Conservation (phyloP, 805 yeast genomes). For the Wickerhamomyces chaumierensis region DNA sequence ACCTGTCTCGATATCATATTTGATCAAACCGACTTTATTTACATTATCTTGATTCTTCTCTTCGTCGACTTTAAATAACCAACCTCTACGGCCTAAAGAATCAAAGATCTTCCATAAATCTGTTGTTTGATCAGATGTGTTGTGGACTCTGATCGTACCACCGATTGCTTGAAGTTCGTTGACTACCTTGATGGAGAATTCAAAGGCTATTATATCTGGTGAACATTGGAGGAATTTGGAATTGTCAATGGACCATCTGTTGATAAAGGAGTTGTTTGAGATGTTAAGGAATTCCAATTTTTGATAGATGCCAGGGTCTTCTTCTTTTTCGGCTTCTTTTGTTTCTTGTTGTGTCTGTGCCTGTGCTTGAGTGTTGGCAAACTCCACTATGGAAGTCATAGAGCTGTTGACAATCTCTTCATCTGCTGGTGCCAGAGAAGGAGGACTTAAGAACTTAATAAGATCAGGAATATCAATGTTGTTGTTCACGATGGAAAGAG, state of each 20-base stretch:
- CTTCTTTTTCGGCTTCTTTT: conserved; percentile 8
- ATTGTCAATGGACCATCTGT: conserved; percentile 48
- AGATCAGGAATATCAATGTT: conserved; percentile 23
- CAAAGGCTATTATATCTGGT: conserved; percentile 47
- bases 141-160: conserved; percentile 9
- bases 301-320: conserved; percentile 12
- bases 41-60: conserved; percentile 23
- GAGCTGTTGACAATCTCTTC: not conserved
- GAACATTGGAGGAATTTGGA: conserved; percentile 33
- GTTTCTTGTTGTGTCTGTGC: too few relatives aligned
- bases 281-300: conserved; percentile 51
- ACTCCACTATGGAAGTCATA: too few relatives aligned
- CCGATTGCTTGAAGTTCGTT: conserved; percentile 31
- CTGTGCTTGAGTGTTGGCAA: too few relatives aligned
- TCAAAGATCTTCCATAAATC: conserved; percentile 19
- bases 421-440: conserved; percentile 7
- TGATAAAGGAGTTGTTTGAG: conserved; percentile 48
- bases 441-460: conserved; percentile 21
- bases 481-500: conserved; percentile 25
- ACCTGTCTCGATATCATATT: conserved; percentile 56
- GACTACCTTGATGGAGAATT: conserved; percentile 47
- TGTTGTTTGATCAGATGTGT: not conserved
- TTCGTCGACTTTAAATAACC: conserved; percentile 49
- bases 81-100: conserved; percentile 61
- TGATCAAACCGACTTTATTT: conserved; percentile 27